Percentiles rank a stretch among this genome's conserved stretches.
Conservation (phyloP, 768 basidiomycete species). For the Boletus rubroflammeus region DNA sequence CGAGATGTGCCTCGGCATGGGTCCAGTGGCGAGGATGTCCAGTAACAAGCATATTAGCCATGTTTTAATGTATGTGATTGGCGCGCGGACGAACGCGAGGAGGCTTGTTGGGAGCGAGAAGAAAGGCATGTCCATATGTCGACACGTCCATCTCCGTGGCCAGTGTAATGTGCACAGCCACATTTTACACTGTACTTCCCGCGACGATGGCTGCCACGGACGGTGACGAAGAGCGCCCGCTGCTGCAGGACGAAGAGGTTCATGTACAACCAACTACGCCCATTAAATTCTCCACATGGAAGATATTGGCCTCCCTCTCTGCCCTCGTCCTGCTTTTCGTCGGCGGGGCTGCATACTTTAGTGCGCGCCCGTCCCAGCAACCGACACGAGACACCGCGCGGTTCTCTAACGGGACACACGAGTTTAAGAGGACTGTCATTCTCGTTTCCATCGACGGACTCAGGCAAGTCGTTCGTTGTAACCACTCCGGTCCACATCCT, state of each 20-base stretch:
- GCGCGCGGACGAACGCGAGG: constrained; percentile 8
- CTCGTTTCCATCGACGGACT: constrained; percentile 88
- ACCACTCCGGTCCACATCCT: background rate
- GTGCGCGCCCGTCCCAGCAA: background rate
- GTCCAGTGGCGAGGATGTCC: constrained; percentile 70
- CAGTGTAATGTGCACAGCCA: constrained; percentile 17
- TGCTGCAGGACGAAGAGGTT: constrained; percentile 19
- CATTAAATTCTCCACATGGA: background rate
- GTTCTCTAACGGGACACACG: constrained; percentile 78
- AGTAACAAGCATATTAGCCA: constrained; percentile 47
- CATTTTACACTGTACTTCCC: background rate
- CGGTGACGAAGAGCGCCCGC: constrained; percentile 27
- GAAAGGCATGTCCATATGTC: background rate
- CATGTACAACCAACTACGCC: background rate
- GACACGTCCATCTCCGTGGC: background rate
- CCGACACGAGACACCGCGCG: constrained; percentile 25
- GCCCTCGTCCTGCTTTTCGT: constrained; percentile 14
- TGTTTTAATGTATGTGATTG: constrained; percentile 14
- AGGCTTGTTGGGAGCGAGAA: background rate
- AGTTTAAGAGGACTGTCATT: constrained; percentile 75
- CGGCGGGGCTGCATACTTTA: constrained; percentile 12
- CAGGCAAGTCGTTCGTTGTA: constrained; percentile 41
- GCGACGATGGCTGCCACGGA: background rate
- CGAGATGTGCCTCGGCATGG: constrained; percentile 85
- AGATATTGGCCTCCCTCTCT: constrained; percentile 10